A percentile compares a stretch with the other conserved stretches of the same genome.
Conservation (phyloP, 148 eudicot genomes). For the Tetragonia tetragonoides region DNA sequence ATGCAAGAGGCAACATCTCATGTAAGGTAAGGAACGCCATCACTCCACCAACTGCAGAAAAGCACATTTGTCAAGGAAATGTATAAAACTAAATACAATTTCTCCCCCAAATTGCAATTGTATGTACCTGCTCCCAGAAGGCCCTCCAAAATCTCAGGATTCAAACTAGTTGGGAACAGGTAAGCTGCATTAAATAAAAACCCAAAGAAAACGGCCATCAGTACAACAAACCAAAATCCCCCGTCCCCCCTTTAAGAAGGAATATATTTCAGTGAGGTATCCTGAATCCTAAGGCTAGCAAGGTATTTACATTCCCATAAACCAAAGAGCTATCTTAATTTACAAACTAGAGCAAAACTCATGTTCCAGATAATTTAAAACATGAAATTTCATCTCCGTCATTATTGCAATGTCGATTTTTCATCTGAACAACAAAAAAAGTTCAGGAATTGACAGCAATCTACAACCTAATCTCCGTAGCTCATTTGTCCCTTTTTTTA, state of each 20-base stretch:
- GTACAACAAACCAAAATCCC: background rate
- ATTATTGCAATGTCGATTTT: too few species aligned
- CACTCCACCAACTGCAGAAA: conserved; percentile 85
- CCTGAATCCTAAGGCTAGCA: too few species aligned
- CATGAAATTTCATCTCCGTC: too few species aligned
- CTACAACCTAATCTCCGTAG: too few species aligned
- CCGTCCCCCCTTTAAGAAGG: too few species aligned
- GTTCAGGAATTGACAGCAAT: too few species aligned
- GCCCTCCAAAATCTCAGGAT: conserved; percentile 94
- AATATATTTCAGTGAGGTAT: too few species aligned
- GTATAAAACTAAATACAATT: background rate
- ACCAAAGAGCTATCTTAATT: too few species aligned
- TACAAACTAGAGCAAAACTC: too few species aligned
- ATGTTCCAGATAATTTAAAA: background rate
- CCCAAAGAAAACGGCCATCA: background rate
- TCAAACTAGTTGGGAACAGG: conserved; percentile 77
- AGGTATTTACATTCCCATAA: too few species aligned
- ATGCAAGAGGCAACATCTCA: conserved; percentile 97
- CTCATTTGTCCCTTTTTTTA: too few species aligned
- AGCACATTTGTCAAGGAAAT: conserved; percentile 11
- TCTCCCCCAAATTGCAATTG: background rate
- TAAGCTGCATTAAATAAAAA: conserved; percentile 57
- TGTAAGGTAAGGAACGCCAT: conserved; percentile 98
- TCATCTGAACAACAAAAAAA: too few species aligned
- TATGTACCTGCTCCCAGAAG: conserved; percentile 79